Evolutionary conservation across 1,284 basidiomycete species (phyloP).

Genomic region (Cryptococcus sp.): DNA sequence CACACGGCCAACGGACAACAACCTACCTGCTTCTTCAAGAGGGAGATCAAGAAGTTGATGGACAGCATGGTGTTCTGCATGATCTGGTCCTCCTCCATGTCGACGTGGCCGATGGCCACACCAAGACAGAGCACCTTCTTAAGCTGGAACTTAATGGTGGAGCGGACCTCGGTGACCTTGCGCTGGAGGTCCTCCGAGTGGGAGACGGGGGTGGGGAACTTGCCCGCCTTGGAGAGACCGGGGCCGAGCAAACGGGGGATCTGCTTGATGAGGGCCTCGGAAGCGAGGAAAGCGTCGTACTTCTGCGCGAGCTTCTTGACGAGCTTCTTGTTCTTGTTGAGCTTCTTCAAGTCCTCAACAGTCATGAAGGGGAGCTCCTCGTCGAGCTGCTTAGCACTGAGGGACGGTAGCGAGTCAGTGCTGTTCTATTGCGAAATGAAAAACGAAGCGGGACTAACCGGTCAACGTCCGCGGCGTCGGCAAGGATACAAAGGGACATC

Average conservation of each 20-base stretch:
- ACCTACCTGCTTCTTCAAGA: constrained; percentile 84
- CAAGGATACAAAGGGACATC: constrained; percentile 99
- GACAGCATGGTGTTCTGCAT: constrained; percentile 96
- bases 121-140: constrained; percentile 99
- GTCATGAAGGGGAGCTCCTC: constrained; percentile 70
- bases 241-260: constrained; percentile 98
- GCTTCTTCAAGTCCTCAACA: constrained; percentile 99
- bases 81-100: constrained; percentile 98
- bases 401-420: not conserved
- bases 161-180: constrained; percentile 94
- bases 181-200: constrained; percentile 86
- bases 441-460: constrained; percentile 37
- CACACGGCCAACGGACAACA: no score
- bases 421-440: not conserved
- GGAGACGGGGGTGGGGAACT: constrained; percentile 97
- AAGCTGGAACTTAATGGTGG: constrained; percentile 98
- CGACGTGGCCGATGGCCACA: constrained; percentile 95
- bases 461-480: constrained; percentile 98
- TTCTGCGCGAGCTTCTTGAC: constrained; percentile 99
- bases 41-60: constrained; percentile 99
- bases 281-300: constrained; percentile 98
- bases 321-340: constrained; percentile 90
- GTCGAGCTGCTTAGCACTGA: constrained; percentile 49
- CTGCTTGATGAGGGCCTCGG: constrained; percentile 98
- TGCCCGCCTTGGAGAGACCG: constrained; percentile 99